Evolutionary conservation across 495 filamentous ascomycete genomes (phyloP), one percentile per base, ranked within the genome.

Genomic region (Venustampulla echinocandica): DNA sequence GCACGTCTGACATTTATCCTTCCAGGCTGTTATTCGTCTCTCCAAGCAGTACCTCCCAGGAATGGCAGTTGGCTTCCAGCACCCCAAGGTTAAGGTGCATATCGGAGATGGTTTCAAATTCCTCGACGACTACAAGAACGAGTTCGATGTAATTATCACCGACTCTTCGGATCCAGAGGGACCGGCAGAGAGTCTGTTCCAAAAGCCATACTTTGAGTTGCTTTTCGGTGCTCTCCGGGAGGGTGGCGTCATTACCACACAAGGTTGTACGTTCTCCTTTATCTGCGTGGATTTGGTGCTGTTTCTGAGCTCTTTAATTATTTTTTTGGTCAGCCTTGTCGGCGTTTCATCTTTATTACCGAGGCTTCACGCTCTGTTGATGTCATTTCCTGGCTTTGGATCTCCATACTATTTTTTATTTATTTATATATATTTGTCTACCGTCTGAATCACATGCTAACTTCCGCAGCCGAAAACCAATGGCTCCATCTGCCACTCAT

Each of bases 71-170:
- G 86, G 90, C 56, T 93, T 90, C 73, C 71, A 93, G 54, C 85
- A 96, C 77, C 87, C 89, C 59, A 92, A 90, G 65, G 83, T 87
- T 58, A 88, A 81, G 69, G 79, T 82, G 56, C 84, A 94, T 69
- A 73, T 99, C 52, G 93, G 90, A 51, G 92, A 99, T 62, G 92
- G 92, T 57, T 97, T 99, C 79, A 87, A 96, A 75, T 99, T 94
- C 72, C 75, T 99, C 43, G 79, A 84, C 65, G 79, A 88, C 56
- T 83, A 82, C 69, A 86, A 90, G 78, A 89, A 95, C 72, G 80
- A 84, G 58, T 99, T 96, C 61, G 92, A 99, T 63, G 87, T 99
- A 57, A 99, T 99, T 73, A 99, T 99, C 74, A 99, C 92, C 47
- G 92, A 99, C 68, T 94, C 87, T 46, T 92, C 85, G 30, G 92